A percentile compares a stretch with the other conserved stretches of the same genome.
Evolutionary conservation across 805 yeast genomes (phyloP).

Genomic region (Lipomyces mesembrius): DNA sequence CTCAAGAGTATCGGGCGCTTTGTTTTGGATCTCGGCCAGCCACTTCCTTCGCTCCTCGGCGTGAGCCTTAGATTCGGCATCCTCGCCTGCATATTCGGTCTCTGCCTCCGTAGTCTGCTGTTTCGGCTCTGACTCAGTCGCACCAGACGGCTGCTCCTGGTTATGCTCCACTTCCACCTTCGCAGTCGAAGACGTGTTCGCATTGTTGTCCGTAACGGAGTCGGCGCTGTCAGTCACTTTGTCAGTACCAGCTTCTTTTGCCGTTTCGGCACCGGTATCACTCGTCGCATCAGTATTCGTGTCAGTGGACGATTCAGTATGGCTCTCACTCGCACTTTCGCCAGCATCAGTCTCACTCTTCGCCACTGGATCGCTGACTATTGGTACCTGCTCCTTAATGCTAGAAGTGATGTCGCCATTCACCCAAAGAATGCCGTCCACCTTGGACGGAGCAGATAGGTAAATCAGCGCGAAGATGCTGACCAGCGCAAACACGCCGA

Average conservation of each 20-base stretch:
- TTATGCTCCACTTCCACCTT: not conserved
- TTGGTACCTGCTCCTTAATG: not conserved
- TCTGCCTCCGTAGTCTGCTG: not conserved
- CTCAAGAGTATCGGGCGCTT: conserved; percentile 11
- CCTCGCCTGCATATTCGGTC: not conserved
- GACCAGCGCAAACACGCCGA: not conserved
- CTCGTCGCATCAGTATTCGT: not conserved
- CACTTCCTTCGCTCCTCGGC: not conserved
- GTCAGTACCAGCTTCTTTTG: not conserved
- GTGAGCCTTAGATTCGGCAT: not conserved
- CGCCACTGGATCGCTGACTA: not conserved
- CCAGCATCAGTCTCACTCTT: not conserved
- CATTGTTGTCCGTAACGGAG: not conserved
- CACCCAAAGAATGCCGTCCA: not conserved
- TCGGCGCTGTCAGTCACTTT: not conserved
- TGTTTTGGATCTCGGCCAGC: not conserved
- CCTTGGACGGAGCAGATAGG: not conserved
- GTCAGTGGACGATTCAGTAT: not conserved
- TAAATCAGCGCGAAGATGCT: not conserved
- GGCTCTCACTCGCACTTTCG: no score
- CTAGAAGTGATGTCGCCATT: not conserved
- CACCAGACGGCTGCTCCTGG: not conserved
- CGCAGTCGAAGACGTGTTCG: not conserved
- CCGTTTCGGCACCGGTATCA: not conserved
- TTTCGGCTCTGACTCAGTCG: not conserved